Evolutionary conservation across 2,329 filamentous ascomycete species (phyloP), one percentile per base, ranked within the genome.

Genomic region (Alternaria sp.): DNA sequence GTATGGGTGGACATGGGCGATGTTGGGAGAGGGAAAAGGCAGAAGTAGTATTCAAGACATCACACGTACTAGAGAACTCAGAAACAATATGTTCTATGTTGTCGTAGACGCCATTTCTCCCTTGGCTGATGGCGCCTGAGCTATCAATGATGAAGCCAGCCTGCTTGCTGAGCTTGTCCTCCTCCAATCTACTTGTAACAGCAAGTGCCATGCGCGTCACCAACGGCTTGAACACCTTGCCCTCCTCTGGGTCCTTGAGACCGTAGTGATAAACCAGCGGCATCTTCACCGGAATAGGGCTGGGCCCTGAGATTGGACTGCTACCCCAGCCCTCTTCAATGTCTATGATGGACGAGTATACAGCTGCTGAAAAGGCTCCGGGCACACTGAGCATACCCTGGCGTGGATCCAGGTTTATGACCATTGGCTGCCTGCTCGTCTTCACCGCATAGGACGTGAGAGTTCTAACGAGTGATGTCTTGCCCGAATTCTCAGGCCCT

Each of bases 231-330:
- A 90, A 98, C 41, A 94, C 79, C 33, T 82, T 84, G 28, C 72
- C 83, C 49, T 92, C 90, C 67, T 92, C 89, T 0, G 92, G 86
- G 61, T 83, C 87, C 51, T 86, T 83, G 62, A 90, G 82, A 14
- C 95, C 94, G 76, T 91, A 96, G 77, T 93, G 92, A 74, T 97
- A 96, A 28, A 94, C 92, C 53, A 99, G 80, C 5, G 95, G 95
- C 68, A 97, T 83, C 81, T 97, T 98, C 51, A 97, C 92, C 0
- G 94, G 93, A 17, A 96, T 88, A 0, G 88, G 86, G 67, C 90
- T 95, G 0, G 95, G 93, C 0, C 94, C 95, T 65, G 91, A 96
- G 69, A 93, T 96, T 0, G 94, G 93, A 68, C 92, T 93, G 66
- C 86, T 92, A 9, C 95, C 95, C 88, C 93, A 97, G 7, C 91